Conservation (phyloP, 2,329 filamentous ascomycete genomes). For the Drechslerella coelobrocha region DNA sequence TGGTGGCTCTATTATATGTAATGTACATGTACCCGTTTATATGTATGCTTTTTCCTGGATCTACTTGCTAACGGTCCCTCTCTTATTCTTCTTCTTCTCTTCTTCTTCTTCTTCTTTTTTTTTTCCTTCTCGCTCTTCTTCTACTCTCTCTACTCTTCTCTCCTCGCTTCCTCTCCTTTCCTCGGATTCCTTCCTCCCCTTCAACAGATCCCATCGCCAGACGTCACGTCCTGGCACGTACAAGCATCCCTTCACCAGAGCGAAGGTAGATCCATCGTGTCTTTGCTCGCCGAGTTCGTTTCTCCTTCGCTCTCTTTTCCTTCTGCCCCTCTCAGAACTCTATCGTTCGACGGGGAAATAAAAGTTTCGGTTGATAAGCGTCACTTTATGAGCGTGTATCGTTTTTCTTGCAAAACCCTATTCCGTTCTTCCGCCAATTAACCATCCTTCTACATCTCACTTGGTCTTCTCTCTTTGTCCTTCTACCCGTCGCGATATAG, state of each 20-base stretch:
- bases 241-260: neutral
- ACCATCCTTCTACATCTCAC: neutral
- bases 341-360: slow-evolving; percentile 1
- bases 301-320: neutral
- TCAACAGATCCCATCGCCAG: slow-evolving; percentile 13
- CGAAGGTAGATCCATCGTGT: neutral
- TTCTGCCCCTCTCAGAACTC: neutral
- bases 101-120: slow-evolving; percentile 7
- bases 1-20: neutral
- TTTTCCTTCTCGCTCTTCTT: slow-evolving; percentile 4
- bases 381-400: slow-evolving; percentile 42
- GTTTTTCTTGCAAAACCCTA: slow-evolving; percentile 26
- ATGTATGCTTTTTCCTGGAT: slow-evolving; percentile 49
- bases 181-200: slow-evolving; percentile 5
- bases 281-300: neutral
- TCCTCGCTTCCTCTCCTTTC: neutral
- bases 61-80: slow-evolving; percentile 39
- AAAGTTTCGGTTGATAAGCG: slow-evolving; percentile 48
- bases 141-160: slow-evolving; percentile 8
- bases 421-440: neutral
- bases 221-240: neutral
- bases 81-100: slow-evolving; percentile 9
- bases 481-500: neutral
- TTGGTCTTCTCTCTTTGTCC: neutral
- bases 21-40: slow-evolving; percentile 27